phyloP scores from a whole-genome alignment of 768 basidiomycete genomes.

The Leccinellum rugosiceps region DNA sequence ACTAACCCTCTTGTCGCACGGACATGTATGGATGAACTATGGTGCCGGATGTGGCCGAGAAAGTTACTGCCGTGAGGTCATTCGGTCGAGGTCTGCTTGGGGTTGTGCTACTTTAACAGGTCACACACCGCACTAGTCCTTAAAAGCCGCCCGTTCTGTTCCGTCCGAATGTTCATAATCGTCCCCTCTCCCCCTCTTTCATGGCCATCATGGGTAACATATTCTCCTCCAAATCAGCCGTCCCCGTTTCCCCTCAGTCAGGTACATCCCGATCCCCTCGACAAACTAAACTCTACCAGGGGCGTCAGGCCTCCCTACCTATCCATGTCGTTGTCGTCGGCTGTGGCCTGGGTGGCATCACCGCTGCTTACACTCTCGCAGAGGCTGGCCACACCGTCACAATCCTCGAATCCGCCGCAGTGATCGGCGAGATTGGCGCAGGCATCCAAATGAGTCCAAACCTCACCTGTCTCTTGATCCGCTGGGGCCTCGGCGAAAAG shows the following conservation, averaged over 20 bases:
- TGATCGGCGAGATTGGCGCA: constrained; percentile 46
- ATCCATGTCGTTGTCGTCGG: constrained; percentile 45
- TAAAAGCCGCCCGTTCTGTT: constrained; percentile 8
- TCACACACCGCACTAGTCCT: constrained; percentile 7
- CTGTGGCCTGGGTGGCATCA: constrained; percentile 49
- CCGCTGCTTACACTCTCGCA: constrained; percentile 44
- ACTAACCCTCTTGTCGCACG: neutral
- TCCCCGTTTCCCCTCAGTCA: neutral
- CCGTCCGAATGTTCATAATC: neutral
- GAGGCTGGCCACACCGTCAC: constrained; percentile 48
- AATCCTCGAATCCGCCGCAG: constrained; percentile 41
- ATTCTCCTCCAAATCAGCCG: neutral
- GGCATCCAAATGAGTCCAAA: constrained; percentile 49
- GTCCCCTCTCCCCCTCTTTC: neutral
- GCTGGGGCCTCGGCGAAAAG: constrained; percentile 48
- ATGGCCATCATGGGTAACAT: neutral
- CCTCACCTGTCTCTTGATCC: constrained; percentile 42
- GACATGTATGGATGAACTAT: neutral
- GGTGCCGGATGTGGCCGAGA: neutral
- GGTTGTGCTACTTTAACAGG: neutral
- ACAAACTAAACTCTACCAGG: constrained; percentile 15
- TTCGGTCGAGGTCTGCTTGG: neutral
- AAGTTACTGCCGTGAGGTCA: neutral
- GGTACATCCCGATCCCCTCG: neutral
- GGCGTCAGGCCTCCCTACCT: constrained; percentile 21